Evolutionary conservation across 192 early-diverging fungal genomes (phyloP), one percentile per base, ranked within the genome.

Genomic region (Gryganskiella cystojenkinii): DNA sequence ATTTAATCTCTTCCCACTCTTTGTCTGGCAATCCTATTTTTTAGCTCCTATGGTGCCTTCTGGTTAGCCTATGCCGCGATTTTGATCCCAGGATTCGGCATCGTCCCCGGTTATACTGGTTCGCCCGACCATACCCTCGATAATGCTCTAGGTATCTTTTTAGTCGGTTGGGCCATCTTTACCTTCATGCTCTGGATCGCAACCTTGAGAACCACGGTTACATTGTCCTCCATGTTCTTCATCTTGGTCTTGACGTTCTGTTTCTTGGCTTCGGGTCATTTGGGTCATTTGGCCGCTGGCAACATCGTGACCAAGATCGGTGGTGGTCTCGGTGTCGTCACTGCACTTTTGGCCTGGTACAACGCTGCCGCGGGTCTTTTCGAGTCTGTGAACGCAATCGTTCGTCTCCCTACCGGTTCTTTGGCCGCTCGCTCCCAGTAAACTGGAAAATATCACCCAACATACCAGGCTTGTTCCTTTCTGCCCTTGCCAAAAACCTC

Each of bases 321-420:
- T 53, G 93, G 93, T 40, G 88, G 85, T 59, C 82, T 94, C 54
- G 93, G 91, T 52, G 66, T 93, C 25, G 80, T 92, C 60, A 93
- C 93, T 24, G 88, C 93, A 10, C 51, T 92, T 17, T 84, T 90
- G 63, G 93, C 91, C 54, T 94, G 90, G 91, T 94, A 94, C 72
- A 87, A 85, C 67, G 87, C 91, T 22, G 84, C 89, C 0, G 84
- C 87, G 17, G 87, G 88, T 65, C 83, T 92, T 8, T 87, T 89
- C 50, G 82, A 80, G 33, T 68, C 69, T 6, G 65, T 84, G 27
- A 86, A 80, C 59, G 86, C 86, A 58, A 82, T 84, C 70, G 85
- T 92, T 49, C 78, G 56, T 13, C 75, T 92, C 33, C 90, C 89
- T 17, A 76, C 73, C 1, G 73, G 64, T 5, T 43, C 45, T 19